Evolutionary conservation across 495 filamentous ascomycete species (phyloP).

Genomic region (Cercophora samala): DNA sequence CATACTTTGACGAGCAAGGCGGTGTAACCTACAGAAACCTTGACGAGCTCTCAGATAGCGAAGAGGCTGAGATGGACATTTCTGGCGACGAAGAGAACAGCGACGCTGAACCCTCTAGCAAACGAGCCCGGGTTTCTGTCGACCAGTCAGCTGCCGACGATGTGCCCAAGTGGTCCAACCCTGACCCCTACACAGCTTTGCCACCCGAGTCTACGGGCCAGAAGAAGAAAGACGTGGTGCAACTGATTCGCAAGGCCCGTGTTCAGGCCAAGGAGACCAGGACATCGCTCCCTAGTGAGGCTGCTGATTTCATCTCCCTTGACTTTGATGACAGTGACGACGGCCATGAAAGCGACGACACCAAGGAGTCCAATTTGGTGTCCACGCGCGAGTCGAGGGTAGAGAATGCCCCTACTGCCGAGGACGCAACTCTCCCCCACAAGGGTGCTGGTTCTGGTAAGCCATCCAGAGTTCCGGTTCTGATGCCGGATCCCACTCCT

Average conservation of each 20-base stretch:
- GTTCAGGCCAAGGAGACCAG: slow-evolving; percentile 50
- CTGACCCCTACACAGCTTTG: slow-evolving; percentile 82
- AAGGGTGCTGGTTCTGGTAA: background rate
- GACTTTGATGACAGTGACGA: slow-evolving; percentile 56
- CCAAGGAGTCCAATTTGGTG: background rate
- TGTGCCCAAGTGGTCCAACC: slow-evolving; percentile 84
- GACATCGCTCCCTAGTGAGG: slow-evolving; percentile 53
- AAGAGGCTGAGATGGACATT: slow-evolving; percentile 69
- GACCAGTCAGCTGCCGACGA: slow-evolving; percentile 38
- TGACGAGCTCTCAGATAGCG: slow-evolving; percentile 67
- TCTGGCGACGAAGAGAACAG: slow-evolving; percentile 52
- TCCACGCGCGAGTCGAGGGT: background rate
- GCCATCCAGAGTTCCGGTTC: slow-evolving; percentile 6
- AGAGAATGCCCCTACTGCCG: background rate
- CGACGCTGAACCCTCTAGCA: slow-evolving; percentile 47
- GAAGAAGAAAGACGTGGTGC: slow-evolving; percentile 78
- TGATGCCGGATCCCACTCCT: slow-evolving; percentile 17
- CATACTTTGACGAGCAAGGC: slow-evolving; percentile 35
- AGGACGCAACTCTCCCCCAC: slow-evolving; percentile 8
- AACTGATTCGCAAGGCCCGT: slow-evolving; percentile 81
- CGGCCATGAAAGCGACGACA: slow-evolving; percentile 18
- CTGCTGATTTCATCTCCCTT: slow-evolving; percentile 80
- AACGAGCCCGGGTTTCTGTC: slow-evolving; percentile 41
- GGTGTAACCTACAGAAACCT: slow-evolving; percentile 46
- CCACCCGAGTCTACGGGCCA: slow-evolving; percentile 64